Evolutionary conservation across 2,329 filamentous ascomycete genomes (phyloP).

Genomic region (Monosporascus sp.): DNA sequence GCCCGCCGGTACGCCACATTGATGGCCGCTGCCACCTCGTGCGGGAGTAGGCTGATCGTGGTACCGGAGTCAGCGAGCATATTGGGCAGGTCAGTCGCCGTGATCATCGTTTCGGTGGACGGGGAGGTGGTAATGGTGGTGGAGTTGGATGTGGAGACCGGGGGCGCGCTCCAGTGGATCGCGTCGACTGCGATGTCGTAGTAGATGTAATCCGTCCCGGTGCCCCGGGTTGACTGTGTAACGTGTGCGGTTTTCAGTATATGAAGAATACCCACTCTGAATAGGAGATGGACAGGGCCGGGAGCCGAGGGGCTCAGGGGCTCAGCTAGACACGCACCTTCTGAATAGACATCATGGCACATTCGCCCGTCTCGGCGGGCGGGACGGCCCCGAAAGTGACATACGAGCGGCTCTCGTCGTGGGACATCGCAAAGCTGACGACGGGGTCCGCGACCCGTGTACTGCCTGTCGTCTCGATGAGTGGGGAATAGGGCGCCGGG

Average conservation of each 20-base stretch:
- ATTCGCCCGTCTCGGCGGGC: no score
- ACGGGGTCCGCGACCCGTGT: no score
- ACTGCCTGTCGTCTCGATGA: no score
- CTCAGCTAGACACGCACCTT: no score
- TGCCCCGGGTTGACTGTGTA: constrained; percentile 2
- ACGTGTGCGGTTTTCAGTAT: neutral
- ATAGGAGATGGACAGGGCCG: constrained; percentile 13
- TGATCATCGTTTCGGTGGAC: constrained; percentile 1
- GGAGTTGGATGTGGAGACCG: constrained; percentile 13
- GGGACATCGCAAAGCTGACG: no score
- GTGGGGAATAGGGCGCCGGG: no score
- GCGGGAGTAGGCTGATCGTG: constrained; percentile 25
- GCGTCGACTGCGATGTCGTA: constrained; percentile 21
- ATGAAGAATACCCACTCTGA: neutral
- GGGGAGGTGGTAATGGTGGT: neutral
- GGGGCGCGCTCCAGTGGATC: constrained; percentile 7
- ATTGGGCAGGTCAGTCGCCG: constrained; percentile 12
- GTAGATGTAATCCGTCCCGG: constrained; percentile 22
- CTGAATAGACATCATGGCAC: no score
- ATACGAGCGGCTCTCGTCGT: no score
- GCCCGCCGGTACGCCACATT: constrained; percentile 17
- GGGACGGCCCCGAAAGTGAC: no score
- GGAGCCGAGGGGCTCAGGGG: constrained; percentile 11
- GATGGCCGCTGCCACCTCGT: constrained; percentile 22
- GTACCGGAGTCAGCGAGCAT: constrained; percentile 29